Evolutionary conservation across 768 basidiomycete genomes (phyloP).

Genomic region (Artomyces pyxidatus): DNA sequence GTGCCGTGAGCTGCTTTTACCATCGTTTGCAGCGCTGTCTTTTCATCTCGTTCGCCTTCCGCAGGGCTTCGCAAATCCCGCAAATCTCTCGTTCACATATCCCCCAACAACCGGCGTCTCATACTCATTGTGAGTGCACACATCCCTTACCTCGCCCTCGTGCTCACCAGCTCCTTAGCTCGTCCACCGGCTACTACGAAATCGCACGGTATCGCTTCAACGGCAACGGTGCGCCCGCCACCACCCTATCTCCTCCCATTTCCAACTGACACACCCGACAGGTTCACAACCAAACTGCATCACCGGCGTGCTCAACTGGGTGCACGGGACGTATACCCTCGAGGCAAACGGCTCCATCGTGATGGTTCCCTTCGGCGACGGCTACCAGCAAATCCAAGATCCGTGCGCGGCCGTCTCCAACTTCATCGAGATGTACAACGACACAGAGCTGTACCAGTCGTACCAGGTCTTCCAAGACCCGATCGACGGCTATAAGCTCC

Average conservation of each 20-base stretch:
- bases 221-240: conserved; percentile 59
- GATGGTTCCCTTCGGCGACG: conserved; percentile 72
- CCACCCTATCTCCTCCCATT: not conserved
- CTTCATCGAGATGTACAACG: conserved; percentile 78
- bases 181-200: conserved; percentile 74
- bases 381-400: conserved; percentile 91
- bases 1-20: conserved; percentile 51
- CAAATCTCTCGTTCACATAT: conserved; percentile 75
- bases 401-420: conserved; percentile 86
- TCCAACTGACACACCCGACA: conserved; percentile 21
- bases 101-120: conserved; percentile 82
- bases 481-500: conserved; percentile 54
- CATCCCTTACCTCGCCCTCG: not conserved
- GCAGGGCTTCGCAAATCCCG: conserved; percentile 81
- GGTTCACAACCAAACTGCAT: conserved; percentile 85
- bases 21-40: not conserved
- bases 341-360: conserved; percentile 74
- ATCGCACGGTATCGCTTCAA: conserved; percentile 85
- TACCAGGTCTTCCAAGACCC: conserved; percentile 76
- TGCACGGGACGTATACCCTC: conserved; percentile 71
- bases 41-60: not conserved
- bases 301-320: conserved; percentile 81
- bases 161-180: conserved; percentile 31
- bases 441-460: conserved; percentile 50
- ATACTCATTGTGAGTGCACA: conserved; percentile 71